Conservation (phyloP, 345 rosid species). For the Cochlearia excelsa region DNA sequence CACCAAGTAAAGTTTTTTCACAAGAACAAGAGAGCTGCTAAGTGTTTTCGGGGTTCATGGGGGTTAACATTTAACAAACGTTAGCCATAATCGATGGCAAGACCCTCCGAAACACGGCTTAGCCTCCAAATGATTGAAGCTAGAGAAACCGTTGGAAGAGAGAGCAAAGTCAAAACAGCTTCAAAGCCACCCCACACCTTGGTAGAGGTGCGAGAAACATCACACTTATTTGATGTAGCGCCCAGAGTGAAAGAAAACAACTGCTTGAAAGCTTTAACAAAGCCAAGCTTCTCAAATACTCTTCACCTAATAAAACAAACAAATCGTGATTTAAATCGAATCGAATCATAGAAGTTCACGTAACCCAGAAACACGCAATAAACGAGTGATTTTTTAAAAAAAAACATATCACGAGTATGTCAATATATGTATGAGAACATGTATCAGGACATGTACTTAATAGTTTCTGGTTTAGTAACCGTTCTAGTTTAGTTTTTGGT, state of each 20-base stretch:
- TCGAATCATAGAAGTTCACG: too few species aligned
- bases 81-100: conserved; percentile 97
- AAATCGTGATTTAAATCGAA: too few species aligned
- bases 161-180: conserved; percentile 43
- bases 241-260: conserved; percentile 85
- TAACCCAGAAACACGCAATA: too few species aligned
- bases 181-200: conserved; percentile 82
- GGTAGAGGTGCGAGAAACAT: conserved; percentile 83
- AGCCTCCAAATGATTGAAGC: conserved; percentile 91
- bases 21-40: conserved; percentile 19
- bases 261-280: conserved; percentile 42
- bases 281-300: conserved; percentile 31
- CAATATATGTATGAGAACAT: too few species aligned
- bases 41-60: conserved; percentile 28
- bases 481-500: too few species aligned
- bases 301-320: too few species aligned
- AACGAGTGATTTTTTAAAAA: too few species aligned
- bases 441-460: too few species aligned
- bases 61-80: conserved; percentile 16
- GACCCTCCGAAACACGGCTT: conserved; percentile 81
- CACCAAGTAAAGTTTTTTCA: not conserved
- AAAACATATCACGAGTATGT: too few species aligned
- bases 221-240: conserved; percentile 58
- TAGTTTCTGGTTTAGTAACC: too few species aligned
- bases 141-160: conserved; percentile 65